A percentile compares a stretch with the other conserved stretches of the same genome.
These are phyloP conservation scores for Barbatosphaeria neglecta DNA, from an alignment of 495 filamentous ascomycete species.

Conservation along the genomic window DNA sequence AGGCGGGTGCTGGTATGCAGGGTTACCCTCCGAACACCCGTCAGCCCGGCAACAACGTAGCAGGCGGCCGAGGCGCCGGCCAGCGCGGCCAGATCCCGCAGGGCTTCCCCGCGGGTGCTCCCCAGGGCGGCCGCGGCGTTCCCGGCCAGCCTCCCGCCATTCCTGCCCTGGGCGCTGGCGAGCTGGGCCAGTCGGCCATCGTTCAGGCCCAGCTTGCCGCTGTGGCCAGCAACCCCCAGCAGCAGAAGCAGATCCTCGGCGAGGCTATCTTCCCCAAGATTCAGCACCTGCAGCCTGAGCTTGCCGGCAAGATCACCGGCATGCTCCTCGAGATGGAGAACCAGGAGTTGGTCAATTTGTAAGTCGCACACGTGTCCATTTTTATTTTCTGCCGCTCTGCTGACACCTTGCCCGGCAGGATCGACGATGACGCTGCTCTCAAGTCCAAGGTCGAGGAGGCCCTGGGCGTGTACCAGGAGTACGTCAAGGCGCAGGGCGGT, in stretches of 20 bases:
- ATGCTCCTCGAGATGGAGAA: conserved; percentile 99
- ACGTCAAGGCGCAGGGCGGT: conserved; percentile 70
- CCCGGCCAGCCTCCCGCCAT: conserved; percentile 20
- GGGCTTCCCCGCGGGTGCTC: conserved; percentile 10
- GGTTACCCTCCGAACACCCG: conserved; percentile 44
- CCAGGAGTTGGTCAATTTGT: conserved; percentile 83
- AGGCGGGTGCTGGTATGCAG: conserved; percentile 48
- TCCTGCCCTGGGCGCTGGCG: conserved; percentile 14
- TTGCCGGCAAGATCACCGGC: conserved; percentile 98
- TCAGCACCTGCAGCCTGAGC: conserved; percentile 75
- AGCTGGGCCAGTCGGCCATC: conserved; percentile 25
- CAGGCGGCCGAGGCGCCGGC: conserved; percentile 26
- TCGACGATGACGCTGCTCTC: conserved; percentile 81
- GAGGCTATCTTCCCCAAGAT: conserved; percentile 99
- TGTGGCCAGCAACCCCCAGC: conserved; percentile 42
- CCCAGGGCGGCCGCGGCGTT: conserved; percentile 9
- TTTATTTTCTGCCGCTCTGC: conserved; percentile 1
- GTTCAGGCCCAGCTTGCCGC: conserved; percentile 38
- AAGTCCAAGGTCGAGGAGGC: conserved; percentile 94
- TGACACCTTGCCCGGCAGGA: conserved; percentile 39
- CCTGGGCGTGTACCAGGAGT: conserved; percentile 93
- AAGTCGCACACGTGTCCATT: conserved; percentile 40
- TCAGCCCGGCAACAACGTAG: conserved; percentile 25
- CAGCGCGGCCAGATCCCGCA: conserved; percentile 16
- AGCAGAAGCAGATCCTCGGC: conserved; percentile 97